Percentiles rank a stretch among this genome's conserved stretches.
Evolutionary conservation across 306 rosid species (phyloP).

Genomic region (Nissolia schottii): DNA sequence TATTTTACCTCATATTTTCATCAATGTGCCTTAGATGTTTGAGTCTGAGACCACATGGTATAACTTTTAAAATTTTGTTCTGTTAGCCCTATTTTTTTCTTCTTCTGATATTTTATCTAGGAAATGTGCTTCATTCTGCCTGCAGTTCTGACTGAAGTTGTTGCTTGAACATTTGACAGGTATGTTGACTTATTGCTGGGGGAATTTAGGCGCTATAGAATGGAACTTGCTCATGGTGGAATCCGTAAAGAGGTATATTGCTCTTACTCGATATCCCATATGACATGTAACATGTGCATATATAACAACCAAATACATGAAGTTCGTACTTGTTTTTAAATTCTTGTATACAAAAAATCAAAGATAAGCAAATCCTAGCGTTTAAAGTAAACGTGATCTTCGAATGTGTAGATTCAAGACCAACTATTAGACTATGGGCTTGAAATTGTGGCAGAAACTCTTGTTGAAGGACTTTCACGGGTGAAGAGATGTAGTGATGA

Average conservation of each 20-base stretch:
- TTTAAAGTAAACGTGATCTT: conserved; percentile 3
- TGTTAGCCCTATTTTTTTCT: not conserved
- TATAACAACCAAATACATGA: conserved; percentile 1
- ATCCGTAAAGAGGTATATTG: conserved; percentile 86
- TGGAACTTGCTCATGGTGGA: conserved; percentile 82
- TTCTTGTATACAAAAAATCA: conserved; percentile 5
- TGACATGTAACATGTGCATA: conserved; percentile 1
- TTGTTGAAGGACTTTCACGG: conserved; percentile 89
- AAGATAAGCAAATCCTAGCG: not conserved
- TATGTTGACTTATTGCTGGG: conserved; percentile 93
- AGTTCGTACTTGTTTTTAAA: not conserved
- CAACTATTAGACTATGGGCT: conserved; percentile 70
- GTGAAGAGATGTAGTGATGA: conserved; percentile 95
- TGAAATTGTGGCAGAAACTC: conserved; percentile 82
- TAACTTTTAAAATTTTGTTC: not conserved
- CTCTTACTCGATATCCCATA: conserved; percentile 6
- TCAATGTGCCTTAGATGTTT: not conserved
- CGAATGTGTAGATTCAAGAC: conserved; percentile 61
- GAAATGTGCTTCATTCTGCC: not conserved
- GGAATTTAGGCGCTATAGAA: conserved; percentile 93
- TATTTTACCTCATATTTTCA: not conserved
- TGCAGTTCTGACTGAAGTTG: conserved; percentile 35
- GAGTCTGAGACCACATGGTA: not conserved
- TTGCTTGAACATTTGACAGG: conserved; percentile 41
- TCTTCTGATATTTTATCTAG: not conserved